A percentile compares a stretch with the other conserved stretches of the same genome.
phyloP scores from a whole-genome alignment of 176 grass and related monocot genomes.

The Lolium perenne region DNA sequence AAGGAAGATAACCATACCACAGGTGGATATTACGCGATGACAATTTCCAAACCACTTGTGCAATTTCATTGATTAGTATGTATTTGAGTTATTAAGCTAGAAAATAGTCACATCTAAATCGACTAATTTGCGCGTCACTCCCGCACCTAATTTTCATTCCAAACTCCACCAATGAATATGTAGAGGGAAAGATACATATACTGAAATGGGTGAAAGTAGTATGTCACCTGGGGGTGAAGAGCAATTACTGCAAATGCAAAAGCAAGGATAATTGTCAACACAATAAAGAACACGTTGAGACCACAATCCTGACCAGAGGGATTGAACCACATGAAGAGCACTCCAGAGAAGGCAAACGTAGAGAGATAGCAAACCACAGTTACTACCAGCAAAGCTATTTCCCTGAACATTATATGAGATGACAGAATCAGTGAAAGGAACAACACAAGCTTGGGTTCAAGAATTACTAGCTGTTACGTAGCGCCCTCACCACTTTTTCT shows the following conservation, averaged over 20 bases:
- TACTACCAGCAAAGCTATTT: constrained; percentile 77
- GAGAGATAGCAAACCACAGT: constrained; percentile 83
- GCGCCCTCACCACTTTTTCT: constrained; percentile 73
- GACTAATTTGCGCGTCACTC: neutral
- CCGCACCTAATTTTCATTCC: neutral
- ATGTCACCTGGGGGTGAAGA: constrained; percentile 81
- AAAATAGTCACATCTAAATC: neutral
- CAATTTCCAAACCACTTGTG: constrained; percentile 10
- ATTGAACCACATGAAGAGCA: constrained; percentile 98
- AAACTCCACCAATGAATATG: neutral
- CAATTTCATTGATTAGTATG: neutral
- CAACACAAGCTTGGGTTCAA: constrained; percentile 24
- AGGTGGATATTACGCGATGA: neutral
- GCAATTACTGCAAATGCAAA: constrained; percentile 84
- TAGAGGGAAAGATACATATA: constrained; percentile 12
- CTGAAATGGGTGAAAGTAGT: neutral
- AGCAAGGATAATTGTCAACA: constrained; percentile 93
- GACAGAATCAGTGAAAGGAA: constrained; percentile 34
- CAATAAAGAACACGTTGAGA: constrained; percentile 95
- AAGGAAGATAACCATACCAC: too few relatives aligned
- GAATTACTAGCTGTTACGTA: constrained; percentile 11
- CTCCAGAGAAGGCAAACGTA: constrained; percentile 74
- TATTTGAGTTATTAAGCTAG: neutral
- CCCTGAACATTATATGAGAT: constrained; percentile 64
- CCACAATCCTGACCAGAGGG: constrained; percentile 88